Percentiles rank a stretch among this genome's conserved stretches.
Evolutionary conservation across 75 land plant species (phyloP).

Genomic region (Adiantum capillusveneris): DNA sequence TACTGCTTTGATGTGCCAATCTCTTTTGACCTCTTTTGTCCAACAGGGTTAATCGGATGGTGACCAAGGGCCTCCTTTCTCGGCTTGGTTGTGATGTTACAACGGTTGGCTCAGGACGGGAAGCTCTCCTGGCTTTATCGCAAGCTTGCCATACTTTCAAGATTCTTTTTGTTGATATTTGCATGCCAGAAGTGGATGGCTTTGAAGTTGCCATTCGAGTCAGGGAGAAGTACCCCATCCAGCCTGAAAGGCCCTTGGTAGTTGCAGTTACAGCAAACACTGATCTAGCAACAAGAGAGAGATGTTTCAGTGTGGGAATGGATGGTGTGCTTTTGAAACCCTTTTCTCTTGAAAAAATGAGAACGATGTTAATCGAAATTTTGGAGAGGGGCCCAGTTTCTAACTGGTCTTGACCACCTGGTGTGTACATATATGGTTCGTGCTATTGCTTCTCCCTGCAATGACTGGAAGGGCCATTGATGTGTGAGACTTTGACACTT

Average conservation of each 20-base stretch:
- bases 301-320: slow-evolving; percentile 53
- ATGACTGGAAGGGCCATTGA: no score
- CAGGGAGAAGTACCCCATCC: slow-evolving; percentile 33
- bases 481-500: no score
- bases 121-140: slow-evolving; percentile 42
- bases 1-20: no score
- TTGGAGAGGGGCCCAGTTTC: slow-evolving; percentile 31
- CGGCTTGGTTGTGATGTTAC: slow-evolving; percentile 59
- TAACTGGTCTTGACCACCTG: no score
- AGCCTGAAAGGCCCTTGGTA: slow-evolving; percentile 55
- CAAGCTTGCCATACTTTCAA: slow-evolving; percentile 33
- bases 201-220: slow-evolving; percentile 51
- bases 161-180: slow-evolving; percentile 54
- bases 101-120: slow-evolving; percentile 29
- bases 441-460: no score
- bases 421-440: no score
- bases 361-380: slow-evolving; percentile 46
- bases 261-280: slow-evolving; percentile 59
- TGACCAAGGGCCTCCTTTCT: slow-evolving; percentile 45
- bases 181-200: slow-evolving; percentile 64
- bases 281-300: slow-evolving; percentile 46
- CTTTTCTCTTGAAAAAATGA: slow-evolving; percentile 67
- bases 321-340: slow-evolving; percentile 60
- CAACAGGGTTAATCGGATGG: slow-evolving; percentile 43
- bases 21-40: slow-evolving; percentile 4